Evolutionary conservation across 2,329 filamentous ascomycete species (phyloP).

Genomic region (Ceratocystis variospora): DNA sequence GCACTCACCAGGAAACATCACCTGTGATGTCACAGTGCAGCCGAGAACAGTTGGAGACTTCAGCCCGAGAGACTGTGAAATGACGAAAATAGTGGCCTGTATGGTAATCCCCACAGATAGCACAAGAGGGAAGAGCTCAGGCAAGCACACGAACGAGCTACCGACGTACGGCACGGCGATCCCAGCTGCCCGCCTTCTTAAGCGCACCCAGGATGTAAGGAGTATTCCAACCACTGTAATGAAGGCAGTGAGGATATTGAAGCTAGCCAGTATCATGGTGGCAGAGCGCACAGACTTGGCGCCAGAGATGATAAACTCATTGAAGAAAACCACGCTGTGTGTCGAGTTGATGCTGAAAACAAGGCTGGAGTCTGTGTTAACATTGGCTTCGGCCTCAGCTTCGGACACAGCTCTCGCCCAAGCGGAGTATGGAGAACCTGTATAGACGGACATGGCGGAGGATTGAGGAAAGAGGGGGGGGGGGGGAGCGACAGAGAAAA

Average conservation of each 20-base stretch:
- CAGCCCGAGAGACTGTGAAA: constrained; percentile 43
- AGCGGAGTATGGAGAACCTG: not conserved
- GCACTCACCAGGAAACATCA: constrained; percentile 45
- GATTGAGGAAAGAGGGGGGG: not conserved
- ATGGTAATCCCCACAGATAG: constrained; percentile 43
- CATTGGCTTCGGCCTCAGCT: not conserved
- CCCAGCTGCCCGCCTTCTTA: constrained; percentile 28
- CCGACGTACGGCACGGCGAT: constrained; percentile 25
- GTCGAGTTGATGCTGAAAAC: constrained; percentile 30
- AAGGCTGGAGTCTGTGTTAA: constrained; percentile 19
- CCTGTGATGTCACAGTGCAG: constrained; percentile 41
- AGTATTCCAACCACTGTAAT: constrained; percentile 43
- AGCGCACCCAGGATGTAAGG: constrained; percentile 39
- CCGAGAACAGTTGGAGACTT: constrained; percentile 36
- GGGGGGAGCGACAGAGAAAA: not conserved
- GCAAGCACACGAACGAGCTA: constrained; percentile 33
- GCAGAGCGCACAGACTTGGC: constrained; percentile 47
- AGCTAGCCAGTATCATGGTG: constrained; percentile 45
- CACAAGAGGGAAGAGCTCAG: constrained; percentile 42
- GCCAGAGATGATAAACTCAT: constrained; percentile 38
- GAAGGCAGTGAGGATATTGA: constrained; percentile 46
- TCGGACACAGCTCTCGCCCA: constrained; percentile 12
- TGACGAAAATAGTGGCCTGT: constrained; percentile 45
- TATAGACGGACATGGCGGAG: constrained; percentile 12
- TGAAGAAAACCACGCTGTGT: constrained; percentile 31